Base-by-base conservation (phyloP, 108 stramenopile species). In the Pseudonitzschia multiseries region DNA sequence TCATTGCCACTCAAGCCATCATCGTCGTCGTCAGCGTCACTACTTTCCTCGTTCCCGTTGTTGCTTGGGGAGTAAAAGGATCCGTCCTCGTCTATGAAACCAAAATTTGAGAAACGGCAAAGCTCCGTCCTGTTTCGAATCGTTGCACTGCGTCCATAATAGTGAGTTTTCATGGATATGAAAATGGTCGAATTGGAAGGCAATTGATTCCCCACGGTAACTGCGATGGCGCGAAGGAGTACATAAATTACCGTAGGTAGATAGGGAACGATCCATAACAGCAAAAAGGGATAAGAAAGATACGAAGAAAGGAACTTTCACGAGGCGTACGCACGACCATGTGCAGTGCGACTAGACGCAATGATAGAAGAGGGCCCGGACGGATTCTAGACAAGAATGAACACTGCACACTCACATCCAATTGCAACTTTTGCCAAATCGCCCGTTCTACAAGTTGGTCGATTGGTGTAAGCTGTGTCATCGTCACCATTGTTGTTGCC, bases 351-450 rank as follows among this genome's bases (percentile, higher is more conserved):
- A 5, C 4, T 36, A 36, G 36, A 5, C 36, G 36, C 36, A 6
- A 36, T 6, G 36, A 36, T 6, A 6, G 6, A 36, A 36, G 36
- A 36, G 4, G 46, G 46, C 13, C 2, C 13, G 17, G 1, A 42
- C 13, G 18, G 17, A 5, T 18, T 48, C 18, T 18, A 2, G 46
- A 48, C 4, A 48, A 8, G 14, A 14, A 59, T 10, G 21, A 28
- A 59, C 17, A 48, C 46, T 18, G 18, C 14, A 48, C 8, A 59
- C 57, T 28, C 31, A 59, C 57, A 59, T 59, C 29, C 57, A 24
- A 59, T n/a, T 1, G 57, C 57, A 31, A 59, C 27, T 20, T 59
- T 59, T 59, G 10, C 57, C 57, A 59, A 28, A 59, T 59, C 57
- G 1, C 57, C 57, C 57, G 57, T 32, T 59, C 27, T 3, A 59